Conservation (phyloP, 148 eudicot species). For the Tetragonia tetragonoides region DNA sequence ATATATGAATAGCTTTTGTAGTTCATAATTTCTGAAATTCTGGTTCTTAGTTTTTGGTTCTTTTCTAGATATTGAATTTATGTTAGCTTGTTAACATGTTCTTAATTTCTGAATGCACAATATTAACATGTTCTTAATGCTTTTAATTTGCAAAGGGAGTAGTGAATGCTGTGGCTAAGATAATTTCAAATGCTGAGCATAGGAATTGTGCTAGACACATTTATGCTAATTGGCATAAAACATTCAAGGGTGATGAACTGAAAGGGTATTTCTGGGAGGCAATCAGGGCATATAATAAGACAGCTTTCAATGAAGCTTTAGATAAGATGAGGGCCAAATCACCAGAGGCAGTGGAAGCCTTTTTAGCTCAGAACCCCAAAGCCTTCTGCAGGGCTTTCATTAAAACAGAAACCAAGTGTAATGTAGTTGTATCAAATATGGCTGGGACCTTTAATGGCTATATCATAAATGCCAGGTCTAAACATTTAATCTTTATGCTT, state of each 20-base stretch:
- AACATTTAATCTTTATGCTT: background rate
- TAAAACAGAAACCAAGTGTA: background rate
- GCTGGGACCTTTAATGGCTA: background rate
- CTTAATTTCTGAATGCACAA: too few species aligned
- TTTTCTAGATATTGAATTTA: too few species aligned
- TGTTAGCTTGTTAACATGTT: background rate
- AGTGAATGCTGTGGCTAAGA: background rate
- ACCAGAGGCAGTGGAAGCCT: background rate
- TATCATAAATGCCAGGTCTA: background rate
- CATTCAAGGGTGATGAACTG: slow-evolving; percentile 9
- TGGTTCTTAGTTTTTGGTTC: too few species aligned
- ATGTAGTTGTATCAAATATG: background rate
- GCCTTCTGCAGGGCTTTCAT: background rate
- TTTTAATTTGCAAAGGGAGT: background rate
- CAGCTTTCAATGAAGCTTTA: background rate
- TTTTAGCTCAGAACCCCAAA: background rate
- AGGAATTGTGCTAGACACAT: slow-evolving; percentile 11
- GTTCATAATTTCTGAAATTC: too few species aligned
- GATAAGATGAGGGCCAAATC: background rate
- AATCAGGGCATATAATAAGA: background rate
- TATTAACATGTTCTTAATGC: too few species aligned
- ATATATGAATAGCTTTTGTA: too few species aligned
- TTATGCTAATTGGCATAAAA: background rate
- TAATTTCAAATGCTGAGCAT: background rate
- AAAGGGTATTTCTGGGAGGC: background rate